A percentile compares a stretch with the other conserved stretches of the same genome.
phyloP scores from a whole-genome alignment of 495 filamentous ascomycete species.

The Chaetomidium leptoderma region DNA sequence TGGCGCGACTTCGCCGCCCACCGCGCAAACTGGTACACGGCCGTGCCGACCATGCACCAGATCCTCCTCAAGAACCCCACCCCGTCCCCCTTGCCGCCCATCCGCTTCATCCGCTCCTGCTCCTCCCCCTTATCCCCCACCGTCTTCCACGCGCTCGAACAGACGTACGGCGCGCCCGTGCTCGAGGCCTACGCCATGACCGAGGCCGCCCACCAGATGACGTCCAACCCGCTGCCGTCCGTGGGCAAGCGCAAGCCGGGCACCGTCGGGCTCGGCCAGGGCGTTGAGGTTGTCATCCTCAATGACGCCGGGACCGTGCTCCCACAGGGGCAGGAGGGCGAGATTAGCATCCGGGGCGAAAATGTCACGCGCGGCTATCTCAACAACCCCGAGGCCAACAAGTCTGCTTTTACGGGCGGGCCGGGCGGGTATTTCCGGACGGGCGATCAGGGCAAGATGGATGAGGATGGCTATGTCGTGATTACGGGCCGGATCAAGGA shows the following conservation, averaged over 20 bases:
- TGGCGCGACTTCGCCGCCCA: constrained; percentile 67
- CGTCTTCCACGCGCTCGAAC: constrained; percentile 68
- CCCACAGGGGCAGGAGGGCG: constrained; percentile 60
- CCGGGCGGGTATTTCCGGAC: constrained; percentile 79
- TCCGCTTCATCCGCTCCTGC: constrained; percentile 85
- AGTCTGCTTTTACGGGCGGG: constrained; percentile 54
- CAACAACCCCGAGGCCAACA: constrained; percentile 72
- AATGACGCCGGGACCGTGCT: constrained; percentile 59
- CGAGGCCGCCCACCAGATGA: constrained; percentile 86
- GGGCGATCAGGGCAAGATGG: constrained; percentile 74
- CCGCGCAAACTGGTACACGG: constrained; percentile 84
- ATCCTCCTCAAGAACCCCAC: constrained; percentile 68
- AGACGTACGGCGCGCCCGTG: constrained; percentile 68
- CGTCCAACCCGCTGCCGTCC: constrained; percentile 75
- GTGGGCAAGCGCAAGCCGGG: constrained; percentile 64
- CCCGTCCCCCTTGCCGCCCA: constrained; percentile 60
- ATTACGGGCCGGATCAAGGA: constrained; percentile 82
- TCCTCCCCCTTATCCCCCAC: constrained; percentile 75
- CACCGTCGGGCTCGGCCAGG: constrained; percentile 73
- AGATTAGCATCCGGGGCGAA: constrained; percentile 73
- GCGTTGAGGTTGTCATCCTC: constrained; percentile 74
- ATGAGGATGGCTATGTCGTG: constrained; percentile 67
- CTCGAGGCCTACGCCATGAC: constrained; percentile 92
- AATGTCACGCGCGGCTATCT: constrained; percentile 82
- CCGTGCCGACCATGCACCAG: constrained; percentile 84